Conservation (phyloP, 768 basidiomycete genomes). For the Mycena indigotica region DNA sequence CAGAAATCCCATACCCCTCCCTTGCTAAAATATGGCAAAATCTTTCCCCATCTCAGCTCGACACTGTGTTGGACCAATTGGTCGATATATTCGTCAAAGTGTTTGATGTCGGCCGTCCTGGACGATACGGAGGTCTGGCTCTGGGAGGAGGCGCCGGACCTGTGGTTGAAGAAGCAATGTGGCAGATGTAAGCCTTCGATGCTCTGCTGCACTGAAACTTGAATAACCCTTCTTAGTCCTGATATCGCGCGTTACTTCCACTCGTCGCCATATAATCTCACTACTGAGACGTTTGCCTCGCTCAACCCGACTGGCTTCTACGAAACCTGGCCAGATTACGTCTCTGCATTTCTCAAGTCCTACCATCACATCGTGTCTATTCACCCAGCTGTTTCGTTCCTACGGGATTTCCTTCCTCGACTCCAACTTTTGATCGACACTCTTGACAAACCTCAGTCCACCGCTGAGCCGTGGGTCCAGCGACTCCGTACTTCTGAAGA, state of each 20-base stretch:
- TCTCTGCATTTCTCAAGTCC: slow-evolving; percentile 15
- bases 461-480: slow-evolving; percentile 6
- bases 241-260: slow-evolving; percentile 21
- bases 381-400: slow-evolving; percentile 14
- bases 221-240: slow-evolving; percentile 5
- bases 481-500: not conserved
- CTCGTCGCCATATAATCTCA: slow-evolving; percentile 13
- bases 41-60: slow-evolving; percentile 10
- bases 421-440: slow-evolving; percentile 7
- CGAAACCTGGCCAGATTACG: slow-evolving; percentile 15
- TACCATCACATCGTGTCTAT: slow-evolving; percentile 18
- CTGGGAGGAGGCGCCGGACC: slow-evolving; percentile 12
- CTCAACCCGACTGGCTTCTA: slow-evolving; percentile 16
- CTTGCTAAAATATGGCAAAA: slow-evolving; percentile 12
- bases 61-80: slow-evolving; percentile 13
- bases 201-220: too few relatives aligned
- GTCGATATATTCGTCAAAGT: slow-evolving; percentile 19
- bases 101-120: slow-evolving; percentile 1
- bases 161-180: slow-evolving; percentile 21
- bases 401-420: slow-evolving; percentile 8
- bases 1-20: slow-evolving; percentile 17
- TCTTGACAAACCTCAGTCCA: slow-evolving; percentile 5
- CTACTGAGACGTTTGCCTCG: slow-evolving; percentile 10
- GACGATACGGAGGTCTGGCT: slow-evolving; percentile 11
- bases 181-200: slow-evolving; percentile 3